These are phyloP conservation scores for Hyaloscypha variabilis DNA, from an alignment of 495 filamentous ascomycete genomes.

Conservation along the genomic window DNA sequence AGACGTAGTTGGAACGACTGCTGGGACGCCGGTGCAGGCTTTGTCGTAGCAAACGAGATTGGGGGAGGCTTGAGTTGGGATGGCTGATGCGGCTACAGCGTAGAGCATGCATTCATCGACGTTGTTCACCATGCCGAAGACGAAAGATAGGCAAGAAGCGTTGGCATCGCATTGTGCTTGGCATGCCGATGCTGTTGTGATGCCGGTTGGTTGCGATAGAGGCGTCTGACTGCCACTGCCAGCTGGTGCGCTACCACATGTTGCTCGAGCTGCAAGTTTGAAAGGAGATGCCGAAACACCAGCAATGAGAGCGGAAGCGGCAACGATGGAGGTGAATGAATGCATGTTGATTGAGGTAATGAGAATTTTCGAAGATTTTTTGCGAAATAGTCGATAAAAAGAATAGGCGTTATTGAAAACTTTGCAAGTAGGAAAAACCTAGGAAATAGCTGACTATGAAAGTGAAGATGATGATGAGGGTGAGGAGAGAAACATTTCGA, in stretches of 20 bases:
- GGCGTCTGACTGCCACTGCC: slow-evolving; percentile 12
- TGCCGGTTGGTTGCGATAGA: slow-evolving; percentile 25
- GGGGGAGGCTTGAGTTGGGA: slow-evolving; percentile 20
- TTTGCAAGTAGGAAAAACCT: not conserved
- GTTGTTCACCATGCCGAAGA: slow-evolving; percentile 32
- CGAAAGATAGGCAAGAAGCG: slow-evolving; percentile 30
- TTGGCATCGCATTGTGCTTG: slow-evolving; percentile 34
- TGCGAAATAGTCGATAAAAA: slow-evolving; percentile 4
- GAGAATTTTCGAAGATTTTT: not conserved
- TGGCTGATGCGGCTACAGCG: slow-evolving; percentile 18
- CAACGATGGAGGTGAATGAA: slow-evolving; percentile 14
- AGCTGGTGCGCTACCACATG: slow-evolving; percentile 21
- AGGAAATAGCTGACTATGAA: slow-evolving; percentile 16
- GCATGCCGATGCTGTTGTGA: slow-evolving; percentile 23
- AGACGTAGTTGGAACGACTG: slow-evolving; percentile 15
- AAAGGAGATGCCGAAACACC: slow-evolving; percentile 2
- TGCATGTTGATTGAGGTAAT: slow-evolving; percentile 16
- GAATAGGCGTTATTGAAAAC: not conserved
- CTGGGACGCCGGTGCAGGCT: slow-evolving; percentile 22
- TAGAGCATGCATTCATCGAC: slow-evolving; percentile 29
- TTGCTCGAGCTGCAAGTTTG: slow-evolving; percentile 11
- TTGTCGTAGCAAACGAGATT: slow-evolving; percentile 26
- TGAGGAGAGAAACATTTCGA: slow-evolving; percentile 15
- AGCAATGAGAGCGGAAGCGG: slow-evolving; percentile 12
- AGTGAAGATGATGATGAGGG: slow-evolving; percentile 18